Evolutionary conservation across 2,329 filamentous ascomycete genomes (phyloP), one percentile per base, ranked within the genome.

Genomic region (Fusarium virguliforme): DNA sequence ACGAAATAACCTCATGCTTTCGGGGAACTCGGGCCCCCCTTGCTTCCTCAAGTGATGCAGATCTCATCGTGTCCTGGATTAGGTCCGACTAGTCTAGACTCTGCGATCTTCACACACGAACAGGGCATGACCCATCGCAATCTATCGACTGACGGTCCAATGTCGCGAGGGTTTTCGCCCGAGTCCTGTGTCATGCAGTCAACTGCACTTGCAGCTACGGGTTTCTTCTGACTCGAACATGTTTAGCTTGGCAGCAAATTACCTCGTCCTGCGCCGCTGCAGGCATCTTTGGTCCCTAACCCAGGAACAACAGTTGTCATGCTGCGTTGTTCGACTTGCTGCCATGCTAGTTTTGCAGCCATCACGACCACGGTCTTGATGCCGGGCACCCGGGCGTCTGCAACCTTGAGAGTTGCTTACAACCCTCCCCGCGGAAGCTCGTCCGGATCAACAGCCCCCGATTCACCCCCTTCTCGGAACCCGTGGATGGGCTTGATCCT

Each of bases 1-100:
- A 57, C 34, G 50, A 66, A 60, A 72, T 70, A 71, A 71, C 57
- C 58, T 71, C 67, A 70, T 67, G 55, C 30, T 40, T 50, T 26
- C 46, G 48, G 57, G 34, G 41, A 64, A 57, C 61, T 34, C 12
- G 53, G 60, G 38, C 13, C 15, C 51, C 60, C 60, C 18, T 18
- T 18, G 18, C 18, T 40, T 57, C 34, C 32, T 54, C 30, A 32
- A 34, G 53, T 34, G 37, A 60, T 35, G 61, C 56, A 65, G 65
- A 71, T 71, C 65, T 40, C 65, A 54, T 62, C 60, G 46, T 28
- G 48, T 65, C 24, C 15, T 32, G 34, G 46, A 40, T 35, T 48
- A 37, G 37, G 50, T 65, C 38, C 32, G 56, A 38, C 58, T 58
- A 60, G 55, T 71, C 69, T 71, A 72, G 69, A 72, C 69, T 64